A percentile compares a stretch with the other conserved stretches of the same genome.
These are phyloP conservation scores for Pisolithus albus DNA, from an alignment of 768 basidiomycete genomes.

Conservation along the genomic window DNA sequence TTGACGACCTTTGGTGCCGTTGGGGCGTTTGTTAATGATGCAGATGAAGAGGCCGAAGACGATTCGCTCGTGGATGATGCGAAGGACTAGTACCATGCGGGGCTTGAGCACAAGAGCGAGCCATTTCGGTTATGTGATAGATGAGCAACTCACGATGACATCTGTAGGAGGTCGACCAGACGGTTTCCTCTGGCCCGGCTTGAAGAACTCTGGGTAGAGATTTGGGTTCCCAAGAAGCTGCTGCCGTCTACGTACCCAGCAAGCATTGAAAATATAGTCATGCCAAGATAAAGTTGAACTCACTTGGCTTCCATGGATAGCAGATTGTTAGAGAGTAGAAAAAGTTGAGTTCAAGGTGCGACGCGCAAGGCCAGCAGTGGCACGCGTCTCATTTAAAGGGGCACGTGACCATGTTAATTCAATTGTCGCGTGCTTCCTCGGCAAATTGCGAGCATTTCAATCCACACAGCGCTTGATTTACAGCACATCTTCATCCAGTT, in stretches of 20 bases:
- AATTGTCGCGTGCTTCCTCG: too few species aligned
- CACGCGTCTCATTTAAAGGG: slow-evolving; percentile 15
- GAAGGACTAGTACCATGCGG: slow-evolving; percentile 13
- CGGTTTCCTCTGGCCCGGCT: slow-evolving; percentile 13
- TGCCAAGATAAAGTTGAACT: background rate
- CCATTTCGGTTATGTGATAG: background rate
- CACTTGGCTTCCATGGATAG: slow-evolving; percentile 24
- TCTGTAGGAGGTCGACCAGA: slow-evolving; percentile 4
- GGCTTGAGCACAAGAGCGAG: background rate
- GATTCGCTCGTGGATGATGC: slow-evolving; percentile 12
- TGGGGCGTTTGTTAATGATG: background rate
- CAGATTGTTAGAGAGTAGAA: slow-evolving; percentile 1
- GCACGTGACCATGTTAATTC: slow-evolving; percentile 12
- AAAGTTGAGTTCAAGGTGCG: background rate
- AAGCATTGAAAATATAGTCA: background rate
- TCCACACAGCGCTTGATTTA: too few species aligned
- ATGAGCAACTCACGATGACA: slow-evolving; percentile 16
- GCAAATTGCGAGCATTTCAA: too few species aligned
- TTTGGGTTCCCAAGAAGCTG: slow-evolving; percentile 21
- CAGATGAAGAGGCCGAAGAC: slow-evolving; percentile 16
- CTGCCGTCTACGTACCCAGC: slow-evolving; percentile 14
- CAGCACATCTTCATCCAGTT: too few species aligned
- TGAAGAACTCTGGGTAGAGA: slow-evolving; percentile 25
- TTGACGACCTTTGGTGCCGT: background rate
- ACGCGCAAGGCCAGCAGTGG: slow-evolving; percentile 6